phyloP scores from a whole-genome alignment of 768 basidiomycete species.

The Fomitopsis serialis region DNA sequence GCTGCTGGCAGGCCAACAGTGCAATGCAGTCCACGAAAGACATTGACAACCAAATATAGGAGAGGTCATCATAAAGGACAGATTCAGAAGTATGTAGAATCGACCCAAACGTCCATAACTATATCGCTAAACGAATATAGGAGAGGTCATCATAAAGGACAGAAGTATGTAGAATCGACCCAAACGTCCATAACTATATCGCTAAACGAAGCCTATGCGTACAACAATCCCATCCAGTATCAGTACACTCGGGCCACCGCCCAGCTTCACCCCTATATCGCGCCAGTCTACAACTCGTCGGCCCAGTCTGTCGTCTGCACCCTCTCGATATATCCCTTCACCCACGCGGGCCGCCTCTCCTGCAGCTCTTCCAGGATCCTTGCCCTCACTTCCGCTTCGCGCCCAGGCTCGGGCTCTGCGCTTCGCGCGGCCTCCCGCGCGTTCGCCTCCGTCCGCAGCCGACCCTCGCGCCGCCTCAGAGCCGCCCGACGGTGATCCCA shows the following conservation, averaged over 20 bases:
- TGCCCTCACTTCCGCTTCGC: slow-evolving; percentile 26
- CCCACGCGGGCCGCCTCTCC: slow-evolving; percentile 52
- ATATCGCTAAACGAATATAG: background rate
- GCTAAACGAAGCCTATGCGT: background rate
- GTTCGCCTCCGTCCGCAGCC: slow-evolving; percentile 61
- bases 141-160: too few species aligned
- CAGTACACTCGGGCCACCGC: background rate
- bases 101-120: background rate
- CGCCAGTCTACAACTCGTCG: slow-evolving; percentile 46
- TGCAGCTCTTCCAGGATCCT: slow-evolving; percentile 42
- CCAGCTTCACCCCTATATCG: background rate
- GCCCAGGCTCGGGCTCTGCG: slow-evolving; percentile 8
- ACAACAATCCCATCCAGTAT: background rate
- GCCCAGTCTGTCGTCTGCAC: slow-evolving; percentile 64
- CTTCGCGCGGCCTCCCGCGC: slow-evolving; percentile 23
- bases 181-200: background rate
- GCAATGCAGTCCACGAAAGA: too few species aligned
- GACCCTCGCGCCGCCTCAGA: slow-evolving; percentile 59
- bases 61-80: too few species aligned
- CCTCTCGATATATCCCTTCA: slow-evolving; percentile 57
- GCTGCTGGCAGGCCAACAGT: too few species aligned
- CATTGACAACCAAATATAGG: too few species aligned
- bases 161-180: background rate
- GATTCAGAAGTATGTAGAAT: background rate
- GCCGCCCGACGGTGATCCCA: slow-evolving; percentile 62